Conservation (phyloP, 139 green algal genomes). For the Chlamydomonas applanata region DNA sequence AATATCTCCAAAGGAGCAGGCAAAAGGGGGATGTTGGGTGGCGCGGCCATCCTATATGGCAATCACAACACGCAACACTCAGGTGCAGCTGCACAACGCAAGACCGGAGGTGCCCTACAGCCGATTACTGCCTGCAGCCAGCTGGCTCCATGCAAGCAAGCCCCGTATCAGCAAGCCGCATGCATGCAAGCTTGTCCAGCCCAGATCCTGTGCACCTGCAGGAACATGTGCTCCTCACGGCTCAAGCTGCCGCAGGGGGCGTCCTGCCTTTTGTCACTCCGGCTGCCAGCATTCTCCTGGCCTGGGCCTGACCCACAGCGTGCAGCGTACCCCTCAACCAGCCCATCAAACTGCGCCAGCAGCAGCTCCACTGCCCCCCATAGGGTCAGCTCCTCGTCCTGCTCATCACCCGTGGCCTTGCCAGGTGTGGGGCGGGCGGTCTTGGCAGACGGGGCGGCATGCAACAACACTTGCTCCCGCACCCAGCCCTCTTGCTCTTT, state of each 20-base stretch:
- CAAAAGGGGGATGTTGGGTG: too few relatives aligned
- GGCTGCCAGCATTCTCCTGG: neutral
- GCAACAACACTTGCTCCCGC: constrained; percentile 11
- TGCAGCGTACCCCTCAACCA: constrained; percentile 59
- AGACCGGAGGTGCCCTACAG: too few relatives aligned
- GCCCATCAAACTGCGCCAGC: constrained; percentile 61
- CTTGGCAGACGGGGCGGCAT: neutral
- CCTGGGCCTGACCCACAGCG: neutral
- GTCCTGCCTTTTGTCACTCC: neutral
- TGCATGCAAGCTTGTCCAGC: too few relatives aligned
- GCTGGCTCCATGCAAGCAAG: too few relatives aligned
- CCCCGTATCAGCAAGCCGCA: too few relatives aligned
- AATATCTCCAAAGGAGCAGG: too few relatives aligned
- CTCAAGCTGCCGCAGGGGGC: neutral
- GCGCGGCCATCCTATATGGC: too few relatives aligned
- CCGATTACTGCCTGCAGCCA: too few relatives aligned
- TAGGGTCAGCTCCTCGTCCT: constrained; percentile 18
- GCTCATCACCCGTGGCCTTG: neutral
- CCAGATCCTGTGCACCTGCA: too few relatives aligned
- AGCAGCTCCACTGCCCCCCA: constrained; percentile 49
- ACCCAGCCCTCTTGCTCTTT: constrained; percentile 54
- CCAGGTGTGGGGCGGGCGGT: too few relatives aligned
- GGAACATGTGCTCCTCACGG: constrained; percentile 55
- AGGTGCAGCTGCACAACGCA: too few relatives aligned
- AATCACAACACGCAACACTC: too few relatives aligned